These are phyloP conservation scores for Aspergillus brasiliensis DNA, from an alignment of 2,329 filamentous ascomycete genomes.

Conservation along the genomic window DNA sequence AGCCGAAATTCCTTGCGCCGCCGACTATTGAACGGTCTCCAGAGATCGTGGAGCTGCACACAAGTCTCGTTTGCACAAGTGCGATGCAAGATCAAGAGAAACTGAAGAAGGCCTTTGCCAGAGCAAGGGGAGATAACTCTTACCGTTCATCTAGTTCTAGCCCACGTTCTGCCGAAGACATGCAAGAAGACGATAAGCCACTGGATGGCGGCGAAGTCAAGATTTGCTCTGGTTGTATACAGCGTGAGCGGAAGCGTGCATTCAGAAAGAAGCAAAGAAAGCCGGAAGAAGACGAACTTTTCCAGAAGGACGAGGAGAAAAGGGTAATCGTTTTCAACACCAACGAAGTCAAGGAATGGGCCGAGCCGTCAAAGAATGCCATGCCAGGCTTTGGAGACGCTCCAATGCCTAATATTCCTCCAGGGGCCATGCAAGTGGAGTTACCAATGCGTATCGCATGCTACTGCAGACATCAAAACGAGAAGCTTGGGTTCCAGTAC, in stretches of 20 bases:
- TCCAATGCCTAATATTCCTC: slow-evolving; percentile 38
- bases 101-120: slow-evolving; percentile 66
- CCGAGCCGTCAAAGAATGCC: slow-evolving; percentile 60
- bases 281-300: slow-evolving; percentile 86
- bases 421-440: slow-evolving; percentile 73
- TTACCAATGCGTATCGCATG: slow-evolving; percentile 95
- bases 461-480: slow-evolving; percentile 92
- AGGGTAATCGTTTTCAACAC: slow-evolving; percentile 91
- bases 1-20: slow-evolving; percentile 85
- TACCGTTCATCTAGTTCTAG: slow-evolving; percentile 44
- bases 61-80: slow-evolving; percentile 86
- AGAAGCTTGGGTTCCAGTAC: slow-evolving; percentile 81
- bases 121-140: slow-evolving; percentile 49
- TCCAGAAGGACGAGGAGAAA: slow-evolving; percentile 76
- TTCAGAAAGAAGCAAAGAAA: slow-evolving; percentile 92
- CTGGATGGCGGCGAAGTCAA: slow-evolving; percentile 90
- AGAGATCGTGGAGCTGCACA: slow-evolving; percentile 77
- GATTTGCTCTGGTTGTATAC: slow-evolving; percentile 90
- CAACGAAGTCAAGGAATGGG: slow-evolving; percentile 82
- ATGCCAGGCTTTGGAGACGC: slow-evolving; percentile 47
- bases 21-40: slow-evolving; percentile 64
- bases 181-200: slow-evolving; percentile 69
- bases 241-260: slow-evolving; percentile 85
- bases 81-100: slow-evolving; percentile 76
- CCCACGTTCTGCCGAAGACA: slow-evolving; percentile 48